phyloP scores from a whole-genome alignment of 352 stramenopile species.

The Vaucheria bursata region DNA sequence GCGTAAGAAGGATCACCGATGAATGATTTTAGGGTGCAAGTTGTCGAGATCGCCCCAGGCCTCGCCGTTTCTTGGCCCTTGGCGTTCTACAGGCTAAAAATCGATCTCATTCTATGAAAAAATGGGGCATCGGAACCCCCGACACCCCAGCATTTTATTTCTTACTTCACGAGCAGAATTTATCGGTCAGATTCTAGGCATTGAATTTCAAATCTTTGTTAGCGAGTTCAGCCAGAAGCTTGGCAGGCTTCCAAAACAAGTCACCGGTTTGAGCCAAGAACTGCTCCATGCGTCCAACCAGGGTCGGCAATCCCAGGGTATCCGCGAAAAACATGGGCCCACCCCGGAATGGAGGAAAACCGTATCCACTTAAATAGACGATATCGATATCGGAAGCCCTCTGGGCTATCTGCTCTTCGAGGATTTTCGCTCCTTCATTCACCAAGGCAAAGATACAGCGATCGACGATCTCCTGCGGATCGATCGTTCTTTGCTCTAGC shows the following conservation, averaged over 20 bases:
- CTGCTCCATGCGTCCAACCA: slow-evolving; percentile 14
- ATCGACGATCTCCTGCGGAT: slow-evolving; percentile 45
- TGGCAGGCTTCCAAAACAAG: slow-evolving; percentile 29
- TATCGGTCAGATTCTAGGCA: too few species aligned
- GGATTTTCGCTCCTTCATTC: slow-evolving; percentile 47
- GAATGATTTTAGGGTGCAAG: too few species aligned
- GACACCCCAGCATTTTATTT: too few species aligned
- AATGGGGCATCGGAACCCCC: too few species aligned
- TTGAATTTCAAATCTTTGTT: too few species aligned
- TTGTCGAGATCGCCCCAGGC: too few species aligned
- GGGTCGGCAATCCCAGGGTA: slow-evolving; percentile 11
- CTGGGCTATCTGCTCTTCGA: slow-evolving; percentile 47
- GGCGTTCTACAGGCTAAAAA: too few species aligned
- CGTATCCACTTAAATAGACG: slow-evolving; percentile 45
- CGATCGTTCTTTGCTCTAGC: slow-evolving; percentile 24
- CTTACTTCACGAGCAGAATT: too few species aligned
- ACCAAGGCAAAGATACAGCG: slow-evolving; percentile 44
- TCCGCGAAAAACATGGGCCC: slow-evolving; percentile 50
- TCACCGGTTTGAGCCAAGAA: slow-evolving; percentile 18
- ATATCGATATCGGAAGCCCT: slow-evolving; percentile 45
- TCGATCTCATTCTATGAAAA: too few species aligned
- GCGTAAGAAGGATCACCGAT: too few species aligned
- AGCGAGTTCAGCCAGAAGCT: slow-evolving; percentile 23
- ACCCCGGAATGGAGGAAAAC: slow-evolving; percentile 44
- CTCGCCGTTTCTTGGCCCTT: too few species aligned